Base-by-base conservation (phyloP, 2,329 filamentous ascomycete species). In the Fusarium miscanthi region DNA sequence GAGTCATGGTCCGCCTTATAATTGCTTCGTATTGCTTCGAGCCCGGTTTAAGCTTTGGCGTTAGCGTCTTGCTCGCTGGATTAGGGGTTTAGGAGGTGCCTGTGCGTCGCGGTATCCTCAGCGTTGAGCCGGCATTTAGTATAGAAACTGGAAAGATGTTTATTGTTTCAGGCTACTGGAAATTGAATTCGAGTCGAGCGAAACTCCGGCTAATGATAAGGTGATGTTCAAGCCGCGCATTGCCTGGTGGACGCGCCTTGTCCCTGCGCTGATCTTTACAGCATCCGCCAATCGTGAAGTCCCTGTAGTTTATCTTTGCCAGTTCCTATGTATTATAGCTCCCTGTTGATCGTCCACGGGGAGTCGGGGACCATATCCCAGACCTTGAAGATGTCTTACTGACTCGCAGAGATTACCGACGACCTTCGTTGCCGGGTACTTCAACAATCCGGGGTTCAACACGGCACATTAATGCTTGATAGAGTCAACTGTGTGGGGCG, bases 351-450 rank as follows among this genome's bases (percentile, higher is more conserved):
- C 13, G 2, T 27, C 13, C 0, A 38, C 40, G 40, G n/a, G 53
- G 31, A 48, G 21, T 35, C 53, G n/a, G 23, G 38, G 30, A 6
- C 16, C 17, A 30, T n/a, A 37, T n/a, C 30, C 23, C 6, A 19
- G 25, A 17, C 40, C 40, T 48, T 57, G 23, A 3, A 27, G 17
- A n/a, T 35, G 31, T n/a, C 11, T 14, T 54, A 10, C 23, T 51
- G 23, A 57, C 48, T 51, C 30, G 48, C 25, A 59, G 43, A 60
- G 52, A 59, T 62, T 46, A 62, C 59, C 59, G 52, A 62, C 5
- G 31, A 33, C 48, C 37, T 40, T 27, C 16, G n/a, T 38, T 33
- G 9, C 30, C 30, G 33, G 11, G 30, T 49, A 41, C 17, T 23
- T 31, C 13, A n/a, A 17, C 23, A 31, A 46, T 25, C 41, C n/a